Evolutionary conservation across 495 filamentous ascomycete species (phyloP).

Genomic region (Polyplosphaeria fusca): DNA sequence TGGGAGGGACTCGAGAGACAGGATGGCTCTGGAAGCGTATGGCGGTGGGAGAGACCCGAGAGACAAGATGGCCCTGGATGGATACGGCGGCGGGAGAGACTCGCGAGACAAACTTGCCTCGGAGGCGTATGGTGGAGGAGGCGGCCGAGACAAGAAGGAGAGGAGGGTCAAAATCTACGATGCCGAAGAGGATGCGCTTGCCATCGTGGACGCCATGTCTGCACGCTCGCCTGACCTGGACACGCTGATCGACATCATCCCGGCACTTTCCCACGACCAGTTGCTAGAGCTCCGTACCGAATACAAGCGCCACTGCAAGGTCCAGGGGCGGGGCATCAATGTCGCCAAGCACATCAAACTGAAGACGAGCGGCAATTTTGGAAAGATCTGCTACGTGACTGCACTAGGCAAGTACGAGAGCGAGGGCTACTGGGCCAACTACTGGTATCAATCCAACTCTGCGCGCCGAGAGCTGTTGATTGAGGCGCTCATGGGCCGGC

Average conservation of each 20-base stretch:
- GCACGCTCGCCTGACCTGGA: conserved; percentile 63
- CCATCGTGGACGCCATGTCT: conserved; percentile 69
- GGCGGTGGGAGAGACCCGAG: no score
- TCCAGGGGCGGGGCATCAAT: conserved; percentile 68
- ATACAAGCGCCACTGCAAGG: conserved; percentile 86
- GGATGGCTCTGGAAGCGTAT: background rate
- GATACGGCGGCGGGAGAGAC: background rate
- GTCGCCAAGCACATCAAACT: conserved; percentile 91
- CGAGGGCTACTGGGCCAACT: conserved; percentile 97
- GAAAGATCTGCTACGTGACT: conserved; percentile 85
- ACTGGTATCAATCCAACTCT: conserved; percentile 79
- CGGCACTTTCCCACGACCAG: conserved; percentile 78
- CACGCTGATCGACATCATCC: conserved; percentile 77
- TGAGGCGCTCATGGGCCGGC: conserved; percentile 84
- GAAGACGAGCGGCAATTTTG: conserved; percentile 71
- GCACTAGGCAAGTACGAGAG: conserved; percentile 89
- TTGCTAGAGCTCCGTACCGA: conserved; percentile 77
- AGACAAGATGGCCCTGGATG: conserved; percentile 22
- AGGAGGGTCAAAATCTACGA: conserved; percentile 69
- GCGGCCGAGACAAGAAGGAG: conserved; percentile 30
- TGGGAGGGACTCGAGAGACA: background rate
- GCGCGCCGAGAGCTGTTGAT: conserved; percentile 67
- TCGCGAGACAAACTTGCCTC: background rate
- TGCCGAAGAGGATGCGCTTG: conserved; percentile 70
- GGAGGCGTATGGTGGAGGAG: conserved; percentile 3